phyloP scores from a whole-genome alignment of 2,329 filamentous ascomycete species.

The Colletotrichum acutatum region DNA sequence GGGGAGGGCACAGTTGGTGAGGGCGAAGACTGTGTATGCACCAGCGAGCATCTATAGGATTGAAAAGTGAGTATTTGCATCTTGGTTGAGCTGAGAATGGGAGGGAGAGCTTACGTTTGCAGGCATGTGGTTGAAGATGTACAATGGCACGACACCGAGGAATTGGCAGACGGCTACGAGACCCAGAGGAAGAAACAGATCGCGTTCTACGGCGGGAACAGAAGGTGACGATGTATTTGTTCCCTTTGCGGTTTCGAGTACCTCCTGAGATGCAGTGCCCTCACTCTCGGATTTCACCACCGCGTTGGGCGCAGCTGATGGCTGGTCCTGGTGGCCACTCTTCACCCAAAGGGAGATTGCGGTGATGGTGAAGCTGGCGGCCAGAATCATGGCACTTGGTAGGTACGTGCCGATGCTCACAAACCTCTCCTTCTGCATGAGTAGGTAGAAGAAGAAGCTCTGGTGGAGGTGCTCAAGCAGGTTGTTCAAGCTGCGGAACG shows the following conservation, averaged over 20 bases:
- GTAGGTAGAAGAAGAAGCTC: conserved; percentile 98
- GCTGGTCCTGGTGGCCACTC: conserved; percentile 69
- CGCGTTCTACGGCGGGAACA: conserved; percentile 62
- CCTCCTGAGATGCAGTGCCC: neutral
- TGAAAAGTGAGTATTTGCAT: neutral
- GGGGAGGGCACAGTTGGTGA: conserved; percentile 67
- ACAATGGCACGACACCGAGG: conserved; percentile 82
- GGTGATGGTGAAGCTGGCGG: conserved; percentile 94
- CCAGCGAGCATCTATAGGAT: conserved; percentile 25
- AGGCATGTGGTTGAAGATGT: conserved; percentile 82
- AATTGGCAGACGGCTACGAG: conserved; percentile 80
- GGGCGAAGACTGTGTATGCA: conserved; percentile 68
- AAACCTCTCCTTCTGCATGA: conserved; percentile 92
- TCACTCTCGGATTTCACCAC: conserved; percentile 2
- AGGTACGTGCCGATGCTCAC: conserved; percentile 98
- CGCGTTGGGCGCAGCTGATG: conserved; percentile 4
- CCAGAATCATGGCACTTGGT: conserved; percentile 96
- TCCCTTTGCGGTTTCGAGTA: neutral
- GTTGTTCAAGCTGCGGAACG: conserved; percentile 95
- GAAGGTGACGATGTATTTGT: neutral
- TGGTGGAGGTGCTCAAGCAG: conserved; percentile 96
- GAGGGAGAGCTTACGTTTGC: conserved; percentile 63
- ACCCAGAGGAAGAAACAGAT: conserved; percentile 78
- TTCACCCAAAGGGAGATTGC: conserved; percentile 94
- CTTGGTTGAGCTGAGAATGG: neutral